A percentile compares a stretch with the other conserved stretches of the same genome.
Evolutionary conservation across 805 yeast species (phyloP).

Genomic region (Scheffersomyces lignosus): DNA sequence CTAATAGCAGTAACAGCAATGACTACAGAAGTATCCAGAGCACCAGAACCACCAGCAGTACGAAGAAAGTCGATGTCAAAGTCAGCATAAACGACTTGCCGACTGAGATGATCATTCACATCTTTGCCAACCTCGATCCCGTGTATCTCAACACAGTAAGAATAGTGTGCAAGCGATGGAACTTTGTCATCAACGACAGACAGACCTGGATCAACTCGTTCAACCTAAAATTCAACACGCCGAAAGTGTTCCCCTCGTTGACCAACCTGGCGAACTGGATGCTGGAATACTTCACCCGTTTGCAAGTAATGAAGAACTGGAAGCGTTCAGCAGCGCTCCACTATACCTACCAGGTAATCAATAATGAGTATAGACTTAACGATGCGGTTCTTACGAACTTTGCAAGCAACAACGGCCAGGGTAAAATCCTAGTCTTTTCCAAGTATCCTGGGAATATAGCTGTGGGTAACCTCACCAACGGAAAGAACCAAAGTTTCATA

Average conservation of each 20-base stretch:
- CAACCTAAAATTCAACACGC: constrained; percentile 35
- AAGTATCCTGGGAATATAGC: constrained; percentile 27
- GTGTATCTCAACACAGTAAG: constrained; percentile 39
- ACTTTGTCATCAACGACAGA: constrained; percentile 42
- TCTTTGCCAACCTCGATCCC: constrained; percentile 49
- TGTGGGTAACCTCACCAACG: constrained; percentile 32
- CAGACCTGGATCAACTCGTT: constrained; percentile 51
- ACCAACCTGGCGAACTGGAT: constrained; percentile 48
- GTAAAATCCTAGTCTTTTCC: constrained; percentile 29
- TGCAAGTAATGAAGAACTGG: constrained; percentile 38
- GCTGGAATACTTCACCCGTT: constrained; percentile 45
- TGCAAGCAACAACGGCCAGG: constrained; percentile 16
- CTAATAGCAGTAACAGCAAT: too few species aligned
- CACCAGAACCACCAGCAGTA: too few species aligned
- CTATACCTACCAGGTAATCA: constrained; percentile 28
- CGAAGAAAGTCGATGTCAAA: too few species aligned
- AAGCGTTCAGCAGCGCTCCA: constrained; percentile 31
- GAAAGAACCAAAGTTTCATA: constrained; percentile 37
- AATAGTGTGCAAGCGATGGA: constrained; percentile 52
- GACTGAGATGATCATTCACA: constrained; percentile 43
- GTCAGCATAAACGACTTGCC: constrained; percentile 48
- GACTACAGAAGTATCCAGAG: too few species aligned
- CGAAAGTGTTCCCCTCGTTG: constrained; percentile 42
- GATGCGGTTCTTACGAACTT: constrained; percentile 27
- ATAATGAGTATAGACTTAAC: constrained; percentile 24